phyloP scores from a whole-genome alignment of 495 filamentous ascomycete species.

The Hypomontagnella submonticulosa region DNA sequence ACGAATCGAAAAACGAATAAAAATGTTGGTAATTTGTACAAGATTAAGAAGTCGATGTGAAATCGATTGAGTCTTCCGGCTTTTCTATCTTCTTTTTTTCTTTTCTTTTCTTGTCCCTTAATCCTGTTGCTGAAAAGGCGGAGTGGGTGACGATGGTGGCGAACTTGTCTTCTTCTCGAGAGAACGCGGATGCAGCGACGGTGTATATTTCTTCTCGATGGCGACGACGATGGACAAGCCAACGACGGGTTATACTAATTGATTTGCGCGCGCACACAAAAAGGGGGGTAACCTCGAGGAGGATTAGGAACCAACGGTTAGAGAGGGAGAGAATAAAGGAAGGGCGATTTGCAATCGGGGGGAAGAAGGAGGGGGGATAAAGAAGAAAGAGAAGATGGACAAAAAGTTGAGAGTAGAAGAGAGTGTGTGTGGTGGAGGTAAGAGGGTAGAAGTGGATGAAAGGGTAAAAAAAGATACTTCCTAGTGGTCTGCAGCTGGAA shows the following conservation, averaged over 20 bases:
- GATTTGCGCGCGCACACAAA: constrained; percentile 48
- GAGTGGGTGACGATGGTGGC: constrained; percentile 29
- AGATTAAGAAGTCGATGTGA: constrained; percentile 27
- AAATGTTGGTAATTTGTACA: constrained; percentile 45
- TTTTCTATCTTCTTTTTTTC: constrained; percentile 30
- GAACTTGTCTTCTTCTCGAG: constrained; percentile 43
- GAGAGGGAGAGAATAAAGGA: constrained; percentile 55
- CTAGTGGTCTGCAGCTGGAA: constrained; percentile 47
- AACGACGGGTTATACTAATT: constrained; percentile 47
- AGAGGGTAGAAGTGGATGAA: constrained; percentile 42
- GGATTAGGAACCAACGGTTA: constrained; percentile 54
- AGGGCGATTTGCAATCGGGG: constrained; percentile 52
- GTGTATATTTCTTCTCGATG: constrained; percentile 26
- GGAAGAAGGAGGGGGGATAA: constrained; percentile 44
- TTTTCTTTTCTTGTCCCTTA: constrained; percentile 28
- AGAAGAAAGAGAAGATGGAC: constrained; percentile 50
- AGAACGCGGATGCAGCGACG: constrained; percentile 40
- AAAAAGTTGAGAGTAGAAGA: constrained; percentile 41
- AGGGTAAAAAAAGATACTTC: constrained; percentile 50
- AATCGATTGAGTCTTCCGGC: constrained; percentile 34
- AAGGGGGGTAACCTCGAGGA: constrained; percentile 50
- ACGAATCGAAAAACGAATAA: constrained; percentile 42
- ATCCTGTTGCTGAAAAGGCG: constrained; percentile 34
- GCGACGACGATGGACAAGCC: constrained; percentile 48
- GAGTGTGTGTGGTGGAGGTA: constrained; percentile 11